Evolutionary conservation across 2,329 filamentous ascomycete species (phyloP).

Genomic region (Aspergillus nomiae): DNA sequence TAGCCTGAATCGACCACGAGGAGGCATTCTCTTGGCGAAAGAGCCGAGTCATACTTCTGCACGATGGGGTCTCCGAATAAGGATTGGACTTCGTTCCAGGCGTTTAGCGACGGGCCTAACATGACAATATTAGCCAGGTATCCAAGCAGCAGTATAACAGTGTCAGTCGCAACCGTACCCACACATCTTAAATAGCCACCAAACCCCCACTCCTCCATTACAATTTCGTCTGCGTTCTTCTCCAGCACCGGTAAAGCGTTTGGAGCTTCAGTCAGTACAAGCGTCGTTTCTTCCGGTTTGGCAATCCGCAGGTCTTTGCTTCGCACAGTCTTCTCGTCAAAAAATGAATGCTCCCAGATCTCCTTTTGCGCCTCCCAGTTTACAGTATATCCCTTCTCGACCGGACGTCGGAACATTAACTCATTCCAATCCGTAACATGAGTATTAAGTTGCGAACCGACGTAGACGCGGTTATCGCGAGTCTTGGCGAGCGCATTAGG

Average conservation of each 20-base stretch:
- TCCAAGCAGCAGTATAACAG: not conserved
- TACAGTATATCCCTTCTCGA: slow-evolving; percentile 92
- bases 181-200: slow-evolving; percentile 77
- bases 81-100: slow-evolving; percentile 75
- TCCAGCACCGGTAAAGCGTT: slow-evolving; percentile 81
- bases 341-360: slow-evolving; percentile 90
- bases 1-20: slow-evolving; percentile 90
- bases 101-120: slow-evolving; percentile 72
- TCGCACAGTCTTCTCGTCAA: slow-evolving; percentile 67
- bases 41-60: slow-evolving; percentile 42
- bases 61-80: slow-evolving; percentile 63
- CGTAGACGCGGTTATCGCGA: slow-evolving; percentile 75
- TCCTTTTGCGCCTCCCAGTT: slow-evolving; percentile 97
- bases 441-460: slow-evolving; percentile 72
- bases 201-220: slow-evolving; percentile 97
- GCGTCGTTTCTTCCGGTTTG: slow-evolving; percentile 77
- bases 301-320: slow-evolving; percentile 42
- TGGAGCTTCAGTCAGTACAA: slow-evolving; percentile 82
- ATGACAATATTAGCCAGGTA: not conserved
- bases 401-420: slow-evolving; percentile 79
- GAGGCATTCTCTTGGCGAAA: slow-evolving; percentile 72
- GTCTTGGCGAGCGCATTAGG: slow-evolving; percentile 89
- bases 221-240: slow-evolving; percentile 89
- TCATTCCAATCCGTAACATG: slow-evolving; percentile 87
- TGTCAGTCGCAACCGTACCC: slow-evolving; percentile 52